Evolutionary conservation across 164 flowering plant genomes (phyloP).

Genomic region (Warburgia ugandensis): DNA sequence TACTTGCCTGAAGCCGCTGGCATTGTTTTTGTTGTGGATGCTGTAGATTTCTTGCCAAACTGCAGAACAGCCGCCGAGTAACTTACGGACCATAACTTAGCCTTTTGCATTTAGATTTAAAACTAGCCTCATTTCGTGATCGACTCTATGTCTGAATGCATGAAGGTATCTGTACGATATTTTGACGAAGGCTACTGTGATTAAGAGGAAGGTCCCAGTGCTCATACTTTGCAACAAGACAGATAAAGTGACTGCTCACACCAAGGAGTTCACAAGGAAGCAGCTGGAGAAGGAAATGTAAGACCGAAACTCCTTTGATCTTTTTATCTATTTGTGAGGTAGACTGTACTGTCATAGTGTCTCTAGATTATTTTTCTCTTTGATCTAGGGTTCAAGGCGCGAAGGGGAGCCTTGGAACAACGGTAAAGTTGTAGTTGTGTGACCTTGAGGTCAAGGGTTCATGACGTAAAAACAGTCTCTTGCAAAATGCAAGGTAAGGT

Average conservation of each 20-base stretch:
- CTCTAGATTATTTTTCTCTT: too few species aligned
- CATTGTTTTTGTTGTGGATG: conserved; percentile 85
- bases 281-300: conserved; percentile 97
- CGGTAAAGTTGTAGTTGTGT: too few species aligned
- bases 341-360: too few species aligned
- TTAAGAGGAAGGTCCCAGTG: conserved; percentile 71
- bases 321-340: too few species aligned
- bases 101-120: neutral
- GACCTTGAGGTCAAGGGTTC: too few species aligned
- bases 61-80: conserved; percentile 87
- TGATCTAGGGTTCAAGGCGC: too few species aligned
- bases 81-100: conserved; percentile 9
- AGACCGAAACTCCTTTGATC: conserved; percentile 9
- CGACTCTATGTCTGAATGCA: conserved; percentile 7
- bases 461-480: too few species aligned
- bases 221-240: conserved; percentile 88
- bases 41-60: conserved; percentile 80
- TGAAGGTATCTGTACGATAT: conserved; percentile 90
- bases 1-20: conserved; percentile 80
- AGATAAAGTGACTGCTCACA: conserved; percentile 89
- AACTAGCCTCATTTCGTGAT: neutral
- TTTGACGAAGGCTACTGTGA: conserved; percentile 69
- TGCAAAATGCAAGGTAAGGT: too few species aligned
- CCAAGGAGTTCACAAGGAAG: conserved; percentile 82
- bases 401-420: too few species aligned